Conservation (phyloP, 805 yeast species). For the Cyberlindnera veronae region DNA sequence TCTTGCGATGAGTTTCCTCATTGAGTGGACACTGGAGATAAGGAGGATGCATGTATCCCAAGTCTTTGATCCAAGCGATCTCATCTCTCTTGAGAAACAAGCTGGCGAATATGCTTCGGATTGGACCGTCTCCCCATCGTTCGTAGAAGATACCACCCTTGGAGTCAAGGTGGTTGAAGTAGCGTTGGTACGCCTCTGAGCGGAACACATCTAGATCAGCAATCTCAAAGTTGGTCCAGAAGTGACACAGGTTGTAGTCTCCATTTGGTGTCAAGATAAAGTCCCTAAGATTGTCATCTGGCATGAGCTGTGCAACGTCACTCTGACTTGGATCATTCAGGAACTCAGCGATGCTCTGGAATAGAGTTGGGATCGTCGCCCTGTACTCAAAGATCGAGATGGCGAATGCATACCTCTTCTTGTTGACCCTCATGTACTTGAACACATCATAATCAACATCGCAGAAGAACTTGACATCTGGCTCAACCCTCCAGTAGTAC, state of each 20-base stretch:
- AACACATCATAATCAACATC: constrained; percentile 59
- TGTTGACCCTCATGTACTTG: constrained; percentile 54
- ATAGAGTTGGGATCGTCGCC: constrained; percentile 35
- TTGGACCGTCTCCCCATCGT: constrained; percentile 93
- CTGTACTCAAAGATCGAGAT: constrained; percentile 70
- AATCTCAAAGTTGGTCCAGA: constrained; percentile 90
- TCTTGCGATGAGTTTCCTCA: constrained; percentile 47
- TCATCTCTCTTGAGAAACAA: constrained; percentile 61
- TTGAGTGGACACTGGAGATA: constrained; percentile 74
- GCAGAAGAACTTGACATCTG: constrained; percentile 69
- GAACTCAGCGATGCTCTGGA: constrained; percentile 57
- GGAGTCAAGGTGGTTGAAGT: constrained; percentile 66
- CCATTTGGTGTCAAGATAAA: constrained; percentile 68
- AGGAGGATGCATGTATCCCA: constrained; percentile 80
- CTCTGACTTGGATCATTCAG: constrained; percentile 3
- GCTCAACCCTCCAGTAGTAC: constrained; percentile 94
- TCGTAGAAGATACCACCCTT: constrained; percentile 86
- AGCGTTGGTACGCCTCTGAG: constrained; percentile 61
- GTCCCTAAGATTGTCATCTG: constrained; percentile 58
- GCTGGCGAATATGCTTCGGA: constrained; percentile 77
- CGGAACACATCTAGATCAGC: constrained; percentile 77
- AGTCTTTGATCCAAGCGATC: constrained; percentile 72
- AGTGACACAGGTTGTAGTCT: constrained; percentile 80
- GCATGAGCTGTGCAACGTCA: constrained; percentile 30
- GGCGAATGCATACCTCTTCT: constrained; percentile 70